Percentiles rank a stretch among this genome's conserved stretches.
These are phyloP conservation scores for Pythium myriotylum DNA, from an alignment of 352 stramenopile species.

Conservation along the genomic window DNA sequence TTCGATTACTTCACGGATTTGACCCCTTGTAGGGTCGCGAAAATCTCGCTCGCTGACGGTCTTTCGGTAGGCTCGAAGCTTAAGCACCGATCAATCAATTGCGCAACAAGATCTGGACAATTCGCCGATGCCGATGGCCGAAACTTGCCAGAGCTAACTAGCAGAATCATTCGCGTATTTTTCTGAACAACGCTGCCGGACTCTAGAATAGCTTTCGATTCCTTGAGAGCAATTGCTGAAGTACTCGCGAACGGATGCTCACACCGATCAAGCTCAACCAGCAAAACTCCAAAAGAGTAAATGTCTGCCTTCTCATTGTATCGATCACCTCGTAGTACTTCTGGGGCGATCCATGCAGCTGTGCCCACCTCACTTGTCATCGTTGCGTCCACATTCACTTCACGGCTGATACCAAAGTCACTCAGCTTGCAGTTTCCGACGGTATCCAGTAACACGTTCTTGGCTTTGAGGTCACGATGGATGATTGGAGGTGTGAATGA, in stretches of 20 bases:
- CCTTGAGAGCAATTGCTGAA: background rate
- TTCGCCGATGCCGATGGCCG: background rate
- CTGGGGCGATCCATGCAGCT: slow-evolving; percentile 27
- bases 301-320: slow-evolving; percentile 33
- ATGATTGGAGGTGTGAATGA: slow-evolving; percentile 17
- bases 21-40: no score
- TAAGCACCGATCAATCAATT: background rate
- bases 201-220: no score
- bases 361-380: slow-evolving; percentile 27
- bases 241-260: slow-evolving; percentile 2
- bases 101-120: background rate
- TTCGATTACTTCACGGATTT: no score
- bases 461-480: slow-evolving; percentile 16
- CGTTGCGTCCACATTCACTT: slow-evolving; percentile 2
- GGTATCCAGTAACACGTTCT: slow-evolving; percentile 15
- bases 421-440: slow-evolving; percentile 11
- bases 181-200: background rate
- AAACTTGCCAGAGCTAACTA: background rate
- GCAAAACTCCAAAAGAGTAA: slow-evolving; percentile 30
- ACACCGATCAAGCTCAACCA: slow-evolving; percentile 28
- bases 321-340: slow-evolving; percentile 24
- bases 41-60: slow-evolving; percentile 7
- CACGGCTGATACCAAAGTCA: slow-evolving; percentile 18
- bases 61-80: background rate
- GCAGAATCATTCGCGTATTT: background rate